Evolutionary conservation across 176 grass and related monocot species (phyloP), one percentile per base, ranked within the genome.

Genomic region (Ananas comosus): DNA sequence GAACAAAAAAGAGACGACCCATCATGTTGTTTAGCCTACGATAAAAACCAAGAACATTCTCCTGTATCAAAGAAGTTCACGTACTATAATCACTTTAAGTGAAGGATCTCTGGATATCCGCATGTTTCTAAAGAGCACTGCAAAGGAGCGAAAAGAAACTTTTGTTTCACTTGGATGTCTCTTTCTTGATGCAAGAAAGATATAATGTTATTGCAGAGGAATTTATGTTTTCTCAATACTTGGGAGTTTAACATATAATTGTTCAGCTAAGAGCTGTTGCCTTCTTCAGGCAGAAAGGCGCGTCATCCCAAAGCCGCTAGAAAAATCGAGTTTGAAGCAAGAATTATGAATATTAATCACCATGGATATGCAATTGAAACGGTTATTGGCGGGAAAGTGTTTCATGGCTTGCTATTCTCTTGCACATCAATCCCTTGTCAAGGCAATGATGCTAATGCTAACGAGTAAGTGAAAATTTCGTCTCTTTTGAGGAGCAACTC

Each of bases 371-470:
- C 33, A 77, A 77, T 77, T 27, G 51, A 77, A 61, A 77, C 75
- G 50, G 27, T 49, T 29, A 69, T 77, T 24, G 33, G 69, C 22
- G 75, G 75, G 50, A 77, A 77, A 69, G 67, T 77, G 53, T 52
- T 77, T 23, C 65, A 69, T 77, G 75, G 75, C 66, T 69, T 77
- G 75, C 19, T 77, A 28, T 77, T 77, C 42, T 77, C 52, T 10
- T 68, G 65, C 66, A 77, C 75, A 14, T 77, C 75, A 69, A 69
- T 33, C 49, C 33, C 53, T n/a, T 27, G 1, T 13, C 17, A 17
- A 61, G 75, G 50, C 10, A 50, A 68, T 61, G 24, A 69, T 51
- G 18, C 13, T 69, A 13, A 77, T 42, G 12, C 13, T 53, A 77
- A 58, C 51, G 54, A 67, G 74, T 77, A 77, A 16, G 64, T 25